Conservation (phyloP, 225 moss, liverwort and hornwort genomes). For the Marchantia paleacea region DNA sequence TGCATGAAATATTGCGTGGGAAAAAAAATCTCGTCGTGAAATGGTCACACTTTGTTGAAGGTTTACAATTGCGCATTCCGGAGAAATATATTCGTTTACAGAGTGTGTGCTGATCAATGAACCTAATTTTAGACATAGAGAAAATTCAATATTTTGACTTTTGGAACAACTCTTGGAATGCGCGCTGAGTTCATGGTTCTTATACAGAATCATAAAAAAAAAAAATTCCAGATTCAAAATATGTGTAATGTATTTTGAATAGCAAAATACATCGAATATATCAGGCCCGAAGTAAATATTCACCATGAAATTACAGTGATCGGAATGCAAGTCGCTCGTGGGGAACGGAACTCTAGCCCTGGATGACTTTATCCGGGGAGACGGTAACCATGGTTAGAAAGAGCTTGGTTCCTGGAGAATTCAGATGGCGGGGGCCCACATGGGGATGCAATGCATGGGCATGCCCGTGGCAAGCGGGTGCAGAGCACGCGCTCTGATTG, state of each 20-base stretch:
- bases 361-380: background rate
- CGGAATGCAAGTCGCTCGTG: background rate
- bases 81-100: too few species aligned
- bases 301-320: background rate
- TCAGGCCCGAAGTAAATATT: background rate
- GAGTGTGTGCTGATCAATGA: too few species aligned
- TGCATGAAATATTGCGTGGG: too few species aligned
- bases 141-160: too few species aligned
- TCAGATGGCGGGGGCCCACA: background rate
- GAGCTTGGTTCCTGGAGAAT: background rate
- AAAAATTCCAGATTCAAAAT: background rate
- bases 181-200: too few species aligned
- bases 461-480: constrained; percentile 20
- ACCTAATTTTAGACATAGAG: too few species aligned
- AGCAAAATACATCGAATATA: too few species aligned
- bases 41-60: too few species aligned
- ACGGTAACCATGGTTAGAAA: background rate
- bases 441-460: constrained; percentile 3
- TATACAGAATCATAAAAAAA: background rate
- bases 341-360: too few species aligned
- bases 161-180: too few species aligned
- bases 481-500: constrained; percentile 40
- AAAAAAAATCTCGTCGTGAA: too few species aligned
- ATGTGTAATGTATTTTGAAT: background rate
- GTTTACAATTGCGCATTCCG: too few species aligned